Evolutionary conservation across 2,329 filamentous ascomycete species (phyloP).

Genomic region (Knufia petricola): DNA sequence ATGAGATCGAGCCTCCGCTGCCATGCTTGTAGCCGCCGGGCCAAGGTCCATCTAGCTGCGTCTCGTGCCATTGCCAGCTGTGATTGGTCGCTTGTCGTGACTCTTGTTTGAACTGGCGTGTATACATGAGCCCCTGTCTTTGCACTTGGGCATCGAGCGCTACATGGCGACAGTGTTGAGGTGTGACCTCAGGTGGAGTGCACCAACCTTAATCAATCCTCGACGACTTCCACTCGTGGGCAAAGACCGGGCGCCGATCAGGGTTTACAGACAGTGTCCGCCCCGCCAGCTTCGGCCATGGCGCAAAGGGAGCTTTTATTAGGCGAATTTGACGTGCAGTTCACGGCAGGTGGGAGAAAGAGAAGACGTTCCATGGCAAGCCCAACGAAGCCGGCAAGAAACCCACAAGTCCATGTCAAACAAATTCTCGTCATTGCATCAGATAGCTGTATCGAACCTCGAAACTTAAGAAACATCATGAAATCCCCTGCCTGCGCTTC

Average conservation of each 20-base stretch:
- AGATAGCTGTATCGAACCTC: conserved; percentile 2
- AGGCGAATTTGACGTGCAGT: no score
- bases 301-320: no score
- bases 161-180: neutral
- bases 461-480: neutral
- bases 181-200: neutral
- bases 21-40: conserved; percentile 9
- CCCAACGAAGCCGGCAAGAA: neutral
- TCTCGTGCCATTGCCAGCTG: neutral
- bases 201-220: no score
- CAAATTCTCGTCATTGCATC: conserved; percentile 8
- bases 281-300: no score
- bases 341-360: neutral
- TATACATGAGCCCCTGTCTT: neutral
- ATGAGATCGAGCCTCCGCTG: conserved; percentile 1
- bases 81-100: conserved; percentile 4
- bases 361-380: neutral
- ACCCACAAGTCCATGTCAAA: neutral
- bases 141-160: neutral
- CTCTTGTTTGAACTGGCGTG: conserved; percentile 4
- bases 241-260: no score
- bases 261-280: no score
- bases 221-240: no score
- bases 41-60: conserved; percentile 6
- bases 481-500: neutral